Percentiles rank a stretch among this genome's conserved stretches.
Evolutionary conservation across 805 yeast genomes (phyloP).

Genomic region (Candida rishiriensis): DNA sequence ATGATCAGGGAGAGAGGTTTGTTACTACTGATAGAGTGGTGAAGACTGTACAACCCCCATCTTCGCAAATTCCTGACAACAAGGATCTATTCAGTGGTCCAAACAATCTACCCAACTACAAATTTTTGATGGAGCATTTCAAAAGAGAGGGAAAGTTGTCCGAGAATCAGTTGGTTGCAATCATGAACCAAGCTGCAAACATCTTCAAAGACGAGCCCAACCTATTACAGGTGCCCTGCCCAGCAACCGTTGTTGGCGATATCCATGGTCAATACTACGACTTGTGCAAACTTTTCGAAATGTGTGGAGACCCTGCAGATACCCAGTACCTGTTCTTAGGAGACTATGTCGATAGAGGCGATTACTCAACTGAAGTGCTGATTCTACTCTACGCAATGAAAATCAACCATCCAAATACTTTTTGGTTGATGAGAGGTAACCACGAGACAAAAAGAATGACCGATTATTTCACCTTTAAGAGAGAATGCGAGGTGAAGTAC

Average conservation of each 20-base stretch:
- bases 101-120: conserved; percentile 65
- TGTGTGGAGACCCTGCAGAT: conserved; percentile 79
- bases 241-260: conserved; percentile 94
- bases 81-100: conserved; percentile 53
- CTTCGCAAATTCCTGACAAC: conserved; percentile 59
- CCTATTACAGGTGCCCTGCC: conserved; percentile 76
- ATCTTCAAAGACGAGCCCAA: conserved; percentile 71
- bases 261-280: conserved; percentile 96
- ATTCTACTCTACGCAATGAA: conserved; percentile 75
- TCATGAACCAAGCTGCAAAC: conserved; percentile 59
- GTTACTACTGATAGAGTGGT: conserved; percentile 55
- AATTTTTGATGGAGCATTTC: conserved; percentile 70
- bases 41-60: conserved; percentile 58
- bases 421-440: conserved; percentile 86
- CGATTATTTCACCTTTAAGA: conserved; percentile 87
- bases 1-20: conserved; percentile 47
- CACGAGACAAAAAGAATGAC: conserved; percentile 94
- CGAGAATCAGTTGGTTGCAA: conserved; percentile 63
- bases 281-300: conserved; percentile 81
- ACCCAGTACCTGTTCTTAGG: conserved; percentile 85
- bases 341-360: conserved; percentile 94
- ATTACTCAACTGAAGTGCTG: conserved; percentile 81
- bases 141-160: conserved; percentile 74
- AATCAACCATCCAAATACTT: conserved; percentile 64
- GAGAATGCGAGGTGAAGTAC: conserved; percentile 87